Evolutionary conservation across 495 filamentous ascomycete genomes (phyloP).

Genomic region (Penicillium salamii): DNA sequence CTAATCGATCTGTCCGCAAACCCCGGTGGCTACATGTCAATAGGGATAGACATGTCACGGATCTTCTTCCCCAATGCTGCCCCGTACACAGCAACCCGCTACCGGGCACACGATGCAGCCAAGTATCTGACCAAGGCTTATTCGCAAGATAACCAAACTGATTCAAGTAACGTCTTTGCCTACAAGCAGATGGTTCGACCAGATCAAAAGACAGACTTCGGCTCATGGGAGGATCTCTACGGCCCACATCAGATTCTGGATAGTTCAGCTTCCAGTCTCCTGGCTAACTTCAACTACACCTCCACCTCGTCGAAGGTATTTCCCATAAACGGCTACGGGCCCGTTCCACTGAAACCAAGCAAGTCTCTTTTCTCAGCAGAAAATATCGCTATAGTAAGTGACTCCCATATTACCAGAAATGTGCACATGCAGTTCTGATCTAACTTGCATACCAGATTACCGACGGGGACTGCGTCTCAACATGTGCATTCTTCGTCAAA

Average conservation of each 20-base stretch:
- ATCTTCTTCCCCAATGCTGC: conserved; percentile 35
- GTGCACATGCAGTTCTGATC: conserved; percentile 4
- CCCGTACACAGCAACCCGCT: conserved; percentile 40
- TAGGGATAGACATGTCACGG: conserved; percentile 26
- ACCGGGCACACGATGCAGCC: conserved; percentile 40
- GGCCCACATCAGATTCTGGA: conserved; percentile 41
- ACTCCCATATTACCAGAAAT: too few relatives aligned
- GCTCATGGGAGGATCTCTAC: conserved; percentile 53
- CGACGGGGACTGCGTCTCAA: conserved; percentile 64
- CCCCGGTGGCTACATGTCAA: conserved; percentile 43
- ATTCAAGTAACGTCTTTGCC: conserved; percentile 19
- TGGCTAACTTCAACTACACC: conserved; percentile 49
- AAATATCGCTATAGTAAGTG: conserved; percentile 47
- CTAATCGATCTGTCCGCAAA: conserved; percentile 58
- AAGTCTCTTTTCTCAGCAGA: conserved; percentile 43
- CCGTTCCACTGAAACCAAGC: conserved; percentile 23
- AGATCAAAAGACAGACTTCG: conserved; percentile 36
- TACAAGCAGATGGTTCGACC: conserved; percentile 21
- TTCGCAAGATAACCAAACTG: conserved; percentile 9
- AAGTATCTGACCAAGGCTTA: conserved; percentile 40
- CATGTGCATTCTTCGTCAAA: conserved; percentile 59
- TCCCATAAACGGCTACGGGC: conserved; percentile 42
- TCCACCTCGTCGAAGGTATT: conserved; percentile 30
- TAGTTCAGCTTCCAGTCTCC: conserved; percentile 44
- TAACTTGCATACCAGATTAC: conserved; percentile 24